Percentiles rank a stretch among this genome's conserved stretches.
These are phyloP conservation scores for Sclerospora graminicola DNA, from an alignment of 352 stramenopile species.

Conservation along the genomic window DNA sequence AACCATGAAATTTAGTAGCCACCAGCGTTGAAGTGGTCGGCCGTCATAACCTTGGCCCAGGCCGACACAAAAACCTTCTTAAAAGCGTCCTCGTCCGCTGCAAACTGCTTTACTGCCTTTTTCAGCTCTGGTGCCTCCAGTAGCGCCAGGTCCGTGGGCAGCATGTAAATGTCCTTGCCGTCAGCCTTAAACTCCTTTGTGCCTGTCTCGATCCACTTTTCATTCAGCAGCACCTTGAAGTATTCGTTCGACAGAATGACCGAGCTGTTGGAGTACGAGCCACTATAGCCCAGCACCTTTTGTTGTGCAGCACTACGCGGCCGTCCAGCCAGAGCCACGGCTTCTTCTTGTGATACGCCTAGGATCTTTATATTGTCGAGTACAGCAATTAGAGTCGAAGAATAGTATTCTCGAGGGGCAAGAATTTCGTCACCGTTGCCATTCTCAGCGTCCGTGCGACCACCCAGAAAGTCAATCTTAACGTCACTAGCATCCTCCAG, in stretches of 20 bases:
- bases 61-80: conserved; percentile 14
- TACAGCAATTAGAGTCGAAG: conserved; percentile 65
- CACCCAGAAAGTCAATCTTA: conserved; percentile 23
- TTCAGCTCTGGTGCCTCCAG: conserved; percentile 18
- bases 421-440: conserved; percentile 66
- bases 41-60: conserved; percentile 18
- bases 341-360: conserved; percentile 86
- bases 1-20: conserved; percentile 18
- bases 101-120: conserved; percentile 11
- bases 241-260: conserved; percentile 75
- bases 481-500: conserved; percentile 14
- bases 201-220: conserved; percentile 13
- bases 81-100: conserved; percentile 7
- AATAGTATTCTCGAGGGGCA: conserved; percentile 83
- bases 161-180: conserved; percentile 21
- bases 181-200: conserved; percentile 15
- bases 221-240: conserved; percentile 19
- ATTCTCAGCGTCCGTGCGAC: conserved; percentile 61
- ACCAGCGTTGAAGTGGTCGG: conserved; percentile 15
- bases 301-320: conserved; percentile 86
- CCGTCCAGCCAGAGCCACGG: conserved; percentile 88
- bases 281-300: conserved; percentile 68
- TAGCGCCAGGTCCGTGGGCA: conserved; percentile 15
- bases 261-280: conserved; percentile 68
- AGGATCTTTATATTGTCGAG: conserved; percentile 89